phyloP scores from a whole-genome alignment of 2,329 filamentous ascomycete species.

The Epichloe amarillans region DNA sequence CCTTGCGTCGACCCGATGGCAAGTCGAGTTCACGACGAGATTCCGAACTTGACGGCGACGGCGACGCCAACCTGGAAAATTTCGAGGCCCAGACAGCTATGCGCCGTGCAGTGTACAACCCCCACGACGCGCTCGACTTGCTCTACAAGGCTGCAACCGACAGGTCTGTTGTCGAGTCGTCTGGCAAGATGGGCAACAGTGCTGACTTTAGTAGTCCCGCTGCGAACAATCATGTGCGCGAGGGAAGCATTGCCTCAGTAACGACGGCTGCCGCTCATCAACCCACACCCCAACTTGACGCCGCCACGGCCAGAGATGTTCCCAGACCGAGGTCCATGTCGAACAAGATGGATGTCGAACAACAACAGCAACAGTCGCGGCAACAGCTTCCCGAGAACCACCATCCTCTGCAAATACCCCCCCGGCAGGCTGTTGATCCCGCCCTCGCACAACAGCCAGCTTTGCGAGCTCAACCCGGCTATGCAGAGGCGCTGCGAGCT shows the following conservation, averaged over 20 bases:
- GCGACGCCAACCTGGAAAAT: slow-evolving; percentile 50
- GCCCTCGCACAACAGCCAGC: slow-evolving; percentile 30
- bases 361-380: background rate
- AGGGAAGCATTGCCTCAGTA: slow-evolving; percentile 16
- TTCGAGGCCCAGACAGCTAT: slow-evolving; percentile 51
- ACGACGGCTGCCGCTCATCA: slow-evolving; percentile 10
- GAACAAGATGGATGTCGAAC: slow-evolving; percentile 6
- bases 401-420: background rate
- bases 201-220: slow-evolving; percentile 11
- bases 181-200: slow-evolving; percentile 1
- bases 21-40: slow-evolving; percentile 13
- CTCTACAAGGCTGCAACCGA: slow-evolving; percentile 75
- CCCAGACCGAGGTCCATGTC: slow-evolving; percentile 7
- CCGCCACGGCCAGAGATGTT: background rate
- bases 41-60: slow-evolving; percentile 35
- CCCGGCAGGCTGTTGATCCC: slow-evolving; percentile 30
- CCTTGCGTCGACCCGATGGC: slow-evolving; percentile 47
- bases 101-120: slow-evolving; percentile 68
- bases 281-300: slow-evolving; percentile 5
- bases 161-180: slow-evolving; percentile 29
- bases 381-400: background rate
- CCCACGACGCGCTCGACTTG: slow-evolving; percentile 82
- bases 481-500: slow-evolving; percentile 62
- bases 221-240: slow-evolving; percentile 16
- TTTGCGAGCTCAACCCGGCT: slow-evolving; percentile 37